Percentiles rank a stretch among this genome's conserved stretches.
phyloP scores from a whole-genome alignment of 1,139 yeast species.

The Nakaseomyces nivariensis region DNA sequence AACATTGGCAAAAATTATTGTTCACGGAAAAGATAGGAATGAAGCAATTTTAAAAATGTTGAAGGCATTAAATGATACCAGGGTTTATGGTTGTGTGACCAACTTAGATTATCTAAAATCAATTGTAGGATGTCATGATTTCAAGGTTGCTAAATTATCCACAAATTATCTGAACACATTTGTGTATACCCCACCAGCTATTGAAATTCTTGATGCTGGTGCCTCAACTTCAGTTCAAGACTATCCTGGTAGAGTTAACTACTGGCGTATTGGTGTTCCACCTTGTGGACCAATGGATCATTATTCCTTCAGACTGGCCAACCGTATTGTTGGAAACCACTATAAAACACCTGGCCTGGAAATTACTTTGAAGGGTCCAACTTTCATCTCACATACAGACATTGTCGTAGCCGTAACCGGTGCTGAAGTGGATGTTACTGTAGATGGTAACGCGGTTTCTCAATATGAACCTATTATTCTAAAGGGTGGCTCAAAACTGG shows the following conservation, averaged over 20 bases:
- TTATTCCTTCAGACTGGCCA: slow-evolving; percentile 80
- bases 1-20: slow-evolving; percentile 90
- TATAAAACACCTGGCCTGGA: slow-evolving; percentile 80
- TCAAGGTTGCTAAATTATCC: slow-evolving; percentile 70
- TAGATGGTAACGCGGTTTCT: slow-evolving; percentile 51
- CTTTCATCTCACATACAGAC: slow-evolving; percentile 71
- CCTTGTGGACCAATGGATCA: slow-evolving; percentile 98
- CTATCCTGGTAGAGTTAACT: slow-evolving; percentile 82
- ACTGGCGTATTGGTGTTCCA: slow-evolving; percentile 94
- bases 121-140: slow-evolving; percentile 76
- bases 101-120: slow-evolving; percentile 83
- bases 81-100: slow-evolving; percentile 78
- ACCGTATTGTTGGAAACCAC: slow-evolving; percentile 82
- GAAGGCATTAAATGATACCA: slow-evolving; percentile 76
- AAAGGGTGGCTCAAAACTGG: slow-evolving; percentile 63
- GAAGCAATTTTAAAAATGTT: slow-evolving; percentile 73
- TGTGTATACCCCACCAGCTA: slow-evolving; percentile 69
- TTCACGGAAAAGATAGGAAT: slow-evolving; percentile 77
- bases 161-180: slow-evolving; percentile 83
- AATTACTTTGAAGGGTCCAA: slow-evolving; percentile 79
- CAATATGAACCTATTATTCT: slow-evolving; percentile 65
- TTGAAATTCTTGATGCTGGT: slow-evolving; percentile 80
- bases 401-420: slow-evolving; percentile 77
- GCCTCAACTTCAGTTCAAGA: slow-evolving; percentile 94
- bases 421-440: slow-evolving; percentile 57